Percentiles rank a stretch among this genome's conserved stretches.
Conservation (phyloP, 192 early-diverging fungal genomes). For the Linnemannia elongata region DNA sequence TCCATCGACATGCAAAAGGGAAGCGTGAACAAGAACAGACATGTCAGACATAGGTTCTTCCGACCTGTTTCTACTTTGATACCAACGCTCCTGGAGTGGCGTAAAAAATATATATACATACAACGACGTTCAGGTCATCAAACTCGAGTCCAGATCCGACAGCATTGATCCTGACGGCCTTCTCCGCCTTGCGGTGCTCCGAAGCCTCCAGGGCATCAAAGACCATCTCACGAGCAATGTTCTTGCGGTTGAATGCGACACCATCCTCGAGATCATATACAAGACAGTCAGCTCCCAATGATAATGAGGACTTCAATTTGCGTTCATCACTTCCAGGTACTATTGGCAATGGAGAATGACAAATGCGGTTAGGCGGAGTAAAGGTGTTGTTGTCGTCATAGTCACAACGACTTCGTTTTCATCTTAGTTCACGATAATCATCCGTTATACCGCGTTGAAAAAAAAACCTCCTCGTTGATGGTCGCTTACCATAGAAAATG, state of each 20-base stretch:
- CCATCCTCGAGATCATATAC: conserved; percentile 96
- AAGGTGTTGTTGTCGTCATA: not conserved
- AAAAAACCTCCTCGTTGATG: too few relatives aligned
- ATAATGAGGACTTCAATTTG: conserved; percentile 85
- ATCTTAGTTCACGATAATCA: not conserved
- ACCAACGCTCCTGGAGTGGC: conserved; percentile 12
- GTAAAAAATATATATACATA: conserved; percentile 52
- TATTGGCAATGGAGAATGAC: conserved; percentile 24
- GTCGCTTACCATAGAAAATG: conserved; percentile 49
- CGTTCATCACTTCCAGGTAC: conserved; percentile 91
- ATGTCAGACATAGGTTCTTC: not conserved
- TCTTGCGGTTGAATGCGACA: conserved; percentile 87
- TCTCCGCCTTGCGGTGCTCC: conserved; percentile 78
- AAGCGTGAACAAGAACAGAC: too few relatives aligned
- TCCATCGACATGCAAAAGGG: not conserved
- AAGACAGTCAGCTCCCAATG: conserved; percentile 80
- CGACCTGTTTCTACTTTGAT: not conserved
- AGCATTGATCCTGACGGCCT: conserved; percentile 92
- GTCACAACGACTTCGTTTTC: too few relatives aligned
- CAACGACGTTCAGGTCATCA: conserved; percentile 85
- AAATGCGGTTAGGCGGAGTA: not conserved
- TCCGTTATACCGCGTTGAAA: not conserved
- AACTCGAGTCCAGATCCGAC: conserved; percentile 83
- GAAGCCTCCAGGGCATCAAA: conserved; percentile 78
- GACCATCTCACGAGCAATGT: conserved; percentile 79